phyloP scores from a whole-genome alignment of 106 monocot species.

The Narthecium ossifragum region DNA sequence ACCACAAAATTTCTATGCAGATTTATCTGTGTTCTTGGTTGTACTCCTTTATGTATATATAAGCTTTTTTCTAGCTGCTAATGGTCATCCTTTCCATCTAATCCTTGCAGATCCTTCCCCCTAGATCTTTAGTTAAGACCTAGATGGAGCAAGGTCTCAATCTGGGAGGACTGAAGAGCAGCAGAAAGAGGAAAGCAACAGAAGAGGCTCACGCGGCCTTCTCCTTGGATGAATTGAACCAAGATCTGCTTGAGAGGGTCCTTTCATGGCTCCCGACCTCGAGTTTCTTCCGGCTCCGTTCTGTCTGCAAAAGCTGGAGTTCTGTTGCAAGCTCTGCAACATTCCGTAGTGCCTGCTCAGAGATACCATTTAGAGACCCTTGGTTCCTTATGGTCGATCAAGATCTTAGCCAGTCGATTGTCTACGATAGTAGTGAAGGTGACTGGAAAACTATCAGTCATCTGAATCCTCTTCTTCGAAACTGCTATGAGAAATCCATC shows the following conservation, averaged over 20 bases:
- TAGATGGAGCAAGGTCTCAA: slow-evolving; percentile 14
- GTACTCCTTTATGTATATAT: background rate
- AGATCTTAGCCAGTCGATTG: slow-evolving; percentile 24
- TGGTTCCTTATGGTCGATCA: slow-evolving; percentile 76
- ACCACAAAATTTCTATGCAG: too few relatives aligned
- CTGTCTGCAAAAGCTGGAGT: slow-evolving; percentile 66
- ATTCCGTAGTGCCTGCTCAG: slow-evolving; percentile 52
- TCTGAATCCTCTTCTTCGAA: slow-evolving; percentile 13
- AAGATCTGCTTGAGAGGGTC: slow-evolving; percentile 76
- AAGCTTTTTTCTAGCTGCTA: background rate
- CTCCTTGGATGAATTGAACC: slow-evolving; percentile 53
- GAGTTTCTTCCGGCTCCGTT: slow-evolving; percentile 71
- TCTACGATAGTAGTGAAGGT: slow-evolving; percentile 49
- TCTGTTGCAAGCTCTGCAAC: slow-evolving; percentile 45
- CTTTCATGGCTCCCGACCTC: slow-evolving; percentile 68
- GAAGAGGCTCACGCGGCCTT: slow-evolving; percentile 17
- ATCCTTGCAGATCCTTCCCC: background rate
- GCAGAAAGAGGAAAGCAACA: slow-evolving; percentile 40
- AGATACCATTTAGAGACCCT: slow-evolving; percentile 48
- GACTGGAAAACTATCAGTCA: slow-evolving; percentile 44
- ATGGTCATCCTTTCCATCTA: background rate
- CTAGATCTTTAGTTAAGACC: background rate
- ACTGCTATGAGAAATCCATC: slow-evolving; percentile 13
- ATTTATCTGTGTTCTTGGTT: background rate
- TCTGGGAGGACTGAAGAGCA: background rate